phyloP scores from a whole-genome alignment of 2,329 filamentous ascomycete genomes.

The Pleochaeta shiraiana region DNA sequence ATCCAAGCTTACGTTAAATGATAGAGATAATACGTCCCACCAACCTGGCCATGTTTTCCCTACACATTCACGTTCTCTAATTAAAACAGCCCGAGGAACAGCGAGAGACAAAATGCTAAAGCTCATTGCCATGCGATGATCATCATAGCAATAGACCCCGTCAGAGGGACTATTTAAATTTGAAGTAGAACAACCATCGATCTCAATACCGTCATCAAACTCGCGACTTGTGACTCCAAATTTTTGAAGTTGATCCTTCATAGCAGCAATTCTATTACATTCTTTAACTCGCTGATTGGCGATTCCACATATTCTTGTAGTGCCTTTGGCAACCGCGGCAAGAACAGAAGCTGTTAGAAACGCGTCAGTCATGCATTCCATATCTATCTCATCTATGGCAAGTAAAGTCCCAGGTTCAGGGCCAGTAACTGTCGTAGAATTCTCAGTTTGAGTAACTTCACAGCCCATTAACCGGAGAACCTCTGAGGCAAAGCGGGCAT shows the following conservation, averaged over 20 bases:
- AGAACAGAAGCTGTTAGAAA: conserved; percentile 90
- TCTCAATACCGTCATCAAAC: conserved; percentile 82
- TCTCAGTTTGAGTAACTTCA: conserved; percentile 59
- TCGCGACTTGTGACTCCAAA: conserved; percentile 76
- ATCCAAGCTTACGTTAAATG: conserved; percentile 55
- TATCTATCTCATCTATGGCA: conserved; percentile 66
- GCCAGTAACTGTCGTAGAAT: conserved; percentile 81
- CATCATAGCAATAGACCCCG: conserved; percentile 82
- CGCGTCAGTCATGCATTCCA: conserved; percentile 99
- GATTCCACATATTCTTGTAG: conserved; percentile 78
- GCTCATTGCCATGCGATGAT: conserved; percentile 96
- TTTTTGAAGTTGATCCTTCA: conserved; percentile 86
- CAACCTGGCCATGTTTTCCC: conserved; percentile 98
- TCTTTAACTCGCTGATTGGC: conserved; percentile 97
- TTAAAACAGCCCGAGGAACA: conserved; percentile 46
- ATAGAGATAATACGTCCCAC: conserved; percentile 75
- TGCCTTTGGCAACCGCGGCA: conserved; percentile 66
- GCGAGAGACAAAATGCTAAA: conserved; percentile 73
- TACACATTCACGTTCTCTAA: conserved; percentile 79
- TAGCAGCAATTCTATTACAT: conserved; percentile 87
- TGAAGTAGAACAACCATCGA: conserved; percentile 29
- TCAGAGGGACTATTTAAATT: conserved; percentile 32
- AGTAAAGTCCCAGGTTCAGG: conserved; percentile 53
- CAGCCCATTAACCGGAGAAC: conserved; percentile 90
- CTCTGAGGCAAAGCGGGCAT: conserved; percentile 82